A percentile compares a stretch with the other conserved stretches of the same genome.
These are phyloP conservation scores for Globisporangium uncinulatum DNA, from an alignment of 352 stramenopile genomes.

Conservation along the genomic window DNA sequence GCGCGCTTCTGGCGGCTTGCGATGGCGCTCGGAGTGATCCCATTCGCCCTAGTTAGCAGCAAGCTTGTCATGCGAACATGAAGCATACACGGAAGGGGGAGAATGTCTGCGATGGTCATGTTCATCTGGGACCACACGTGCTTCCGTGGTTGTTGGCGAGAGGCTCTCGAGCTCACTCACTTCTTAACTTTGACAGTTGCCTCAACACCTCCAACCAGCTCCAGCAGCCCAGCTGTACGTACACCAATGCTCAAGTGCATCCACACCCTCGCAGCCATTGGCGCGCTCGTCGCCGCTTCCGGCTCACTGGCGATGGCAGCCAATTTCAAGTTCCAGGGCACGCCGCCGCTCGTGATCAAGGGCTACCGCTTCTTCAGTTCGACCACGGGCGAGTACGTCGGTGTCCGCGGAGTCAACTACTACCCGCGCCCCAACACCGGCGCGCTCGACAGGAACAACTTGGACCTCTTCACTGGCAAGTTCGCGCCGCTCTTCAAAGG, in stretches of 20 bases:
- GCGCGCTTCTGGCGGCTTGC: no score
- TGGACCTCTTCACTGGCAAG: constrained; percentile 84
- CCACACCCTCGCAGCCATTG: neutral
- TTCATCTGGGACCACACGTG: neutral
- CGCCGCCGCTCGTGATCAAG: constrained; percentile 23
- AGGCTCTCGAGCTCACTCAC: neutral
- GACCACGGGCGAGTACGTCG: constrained; percentile 62
- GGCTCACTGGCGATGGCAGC: neutral
- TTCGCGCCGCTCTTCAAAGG: constrained; percentile 64
- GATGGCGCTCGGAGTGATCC: no score
- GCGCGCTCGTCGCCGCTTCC: constrained; percentile 1
- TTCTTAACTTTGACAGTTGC: constrained; percentile 9
- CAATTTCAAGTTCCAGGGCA: constrained; percentile 12
- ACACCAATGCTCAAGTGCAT: constrained; percentile 6
- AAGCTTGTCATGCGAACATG: no score
- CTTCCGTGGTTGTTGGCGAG: no score
- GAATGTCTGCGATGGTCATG: constrained; percentile 1
- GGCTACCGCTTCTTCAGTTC: constrained; percentile 76
- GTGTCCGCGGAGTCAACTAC: constrained; percentile 79
- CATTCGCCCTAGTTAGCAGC: no score
- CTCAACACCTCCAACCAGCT: neutral
- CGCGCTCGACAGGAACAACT: constrained; percentile 57
- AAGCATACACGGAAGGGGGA: no score
- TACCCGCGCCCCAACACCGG: constrained; percentile 83
- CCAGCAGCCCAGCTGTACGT: no score